phyloP scores from a whole-genome alignment of 2,329 filamentous ascomycete genomes.

The Conoideocrella luteorostrata region DNA sequence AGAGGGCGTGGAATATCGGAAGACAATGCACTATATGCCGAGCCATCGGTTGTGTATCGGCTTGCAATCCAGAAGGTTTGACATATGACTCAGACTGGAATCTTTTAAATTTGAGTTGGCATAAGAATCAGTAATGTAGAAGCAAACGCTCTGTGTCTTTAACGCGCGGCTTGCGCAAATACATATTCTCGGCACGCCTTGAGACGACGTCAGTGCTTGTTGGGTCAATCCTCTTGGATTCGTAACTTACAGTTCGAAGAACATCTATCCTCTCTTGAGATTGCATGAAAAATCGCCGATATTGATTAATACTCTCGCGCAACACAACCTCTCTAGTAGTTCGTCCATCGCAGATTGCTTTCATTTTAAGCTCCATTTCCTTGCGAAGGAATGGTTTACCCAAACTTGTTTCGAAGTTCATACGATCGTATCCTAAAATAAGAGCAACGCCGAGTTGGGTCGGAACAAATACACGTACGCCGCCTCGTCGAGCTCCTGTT shows the following conservation, averaged over 20 bases:
- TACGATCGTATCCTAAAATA: slow-evolving; percentile 89
- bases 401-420: slow-evolving; percentile 86
- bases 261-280: slow-evolving; percentile 69
- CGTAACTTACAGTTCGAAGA: slow-evolving; percentile 50
- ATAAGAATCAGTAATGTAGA: too few relatives aligned
- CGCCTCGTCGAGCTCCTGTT: slow-evolving; percentile 36
- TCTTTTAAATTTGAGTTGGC: too few relatives aligned
- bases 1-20: background rate
- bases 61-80: background rate
- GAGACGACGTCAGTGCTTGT: background rate
- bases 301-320: slow-evolving; percentile 77
- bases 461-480: slow-evolving; percentile 82
- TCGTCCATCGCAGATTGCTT: slow-evolving; percentile 85
- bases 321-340: slow-evolving; percentile 70
- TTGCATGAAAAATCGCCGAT: slow-evolving; percentile 77
- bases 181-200: slow-evolving; percentile 35
- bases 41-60: background rate
- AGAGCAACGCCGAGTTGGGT: slow-evolving; percentile 86
- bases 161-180: slow-evolving; percentile 15
- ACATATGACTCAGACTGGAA: background rate
- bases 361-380: slow-evolving; percentile 97
- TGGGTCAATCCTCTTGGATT: background rate
- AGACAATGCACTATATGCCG: background rate
- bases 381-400: slow-evolving; percentile 95
- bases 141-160: too few relatives aligned